These are phyloP conservation scores for Mycotypha africana DNA, from an alignment of 371 early-diverging fungal species.

Conservation along the genomic window DNA sequence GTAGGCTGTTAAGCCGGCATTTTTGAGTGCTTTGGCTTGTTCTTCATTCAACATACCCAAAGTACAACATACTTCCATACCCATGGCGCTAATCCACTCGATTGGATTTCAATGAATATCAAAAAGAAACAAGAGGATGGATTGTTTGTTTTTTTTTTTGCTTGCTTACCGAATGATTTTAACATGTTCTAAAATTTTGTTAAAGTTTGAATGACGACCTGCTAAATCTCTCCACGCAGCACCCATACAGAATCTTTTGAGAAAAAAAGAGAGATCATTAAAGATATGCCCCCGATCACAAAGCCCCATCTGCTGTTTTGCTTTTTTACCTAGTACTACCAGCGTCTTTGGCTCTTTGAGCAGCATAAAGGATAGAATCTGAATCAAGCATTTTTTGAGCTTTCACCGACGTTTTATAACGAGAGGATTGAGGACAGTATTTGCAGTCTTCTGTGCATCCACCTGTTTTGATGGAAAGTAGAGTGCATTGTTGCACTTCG, in stretches of 20 bases:
- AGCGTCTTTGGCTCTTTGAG: constrained; percentile 76
- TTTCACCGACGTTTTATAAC: constrained; percentile 68
- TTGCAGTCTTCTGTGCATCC: constrained; percentile 86
- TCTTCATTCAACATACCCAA: constrained; percentile 79
- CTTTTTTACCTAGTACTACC: constrained; percentile 58
- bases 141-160: no score
- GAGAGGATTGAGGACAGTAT: constrained; percentile 83
- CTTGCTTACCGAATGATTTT: constrained; percentile 69
- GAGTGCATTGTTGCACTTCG: constrained; percentile 80
- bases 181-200: constrained; percentile 71
- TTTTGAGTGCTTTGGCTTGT: constrained; percentile 74
- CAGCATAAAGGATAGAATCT: constrained; percentile 71
- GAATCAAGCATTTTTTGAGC: constrained; percentile 71
- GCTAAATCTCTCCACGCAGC: constrained; percentile 85
- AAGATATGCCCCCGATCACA: no score
- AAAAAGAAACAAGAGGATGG: no score
- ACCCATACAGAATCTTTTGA: constrained; percentile 77
- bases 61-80: constrained; percentile 90
- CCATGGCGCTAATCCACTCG: constrained; percentile 62
- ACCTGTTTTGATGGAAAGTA: constrained; percentile 84
- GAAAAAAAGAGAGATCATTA: no score
- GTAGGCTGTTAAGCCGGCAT: constrained; percentile 86
- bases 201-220: constrained; percentile 83
- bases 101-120: no score
- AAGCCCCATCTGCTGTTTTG: no score